These are phyloP conservation scores for Quercus parvula DNA, from an alignment of 306 rosid genomes.

Conservation along the genomic window DNA sequence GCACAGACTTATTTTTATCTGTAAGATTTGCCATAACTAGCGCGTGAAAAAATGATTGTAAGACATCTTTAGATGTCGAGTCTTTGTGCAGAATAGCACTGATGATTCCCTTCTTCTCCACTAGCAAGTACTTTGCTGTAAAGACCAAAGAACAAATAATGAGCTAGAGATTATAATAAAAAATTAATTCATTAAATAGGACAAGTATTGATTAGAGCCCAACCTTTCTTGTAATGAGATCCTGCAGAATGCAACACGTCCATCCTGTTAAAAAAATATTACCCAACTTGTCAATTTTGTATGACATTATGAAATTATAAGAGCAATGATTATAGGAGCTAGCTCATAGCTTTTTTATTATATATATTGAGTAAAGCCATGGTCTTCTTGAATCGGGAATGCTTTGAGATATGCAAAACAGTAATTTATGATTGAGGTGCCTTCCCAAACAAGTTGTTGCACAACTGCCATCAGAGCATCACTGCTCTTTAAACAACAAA, in stretches of 20 bases:
- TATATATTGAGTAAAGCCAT: constrained; percentile 10
- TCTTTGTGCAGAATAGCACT: constrained; percentile 69
- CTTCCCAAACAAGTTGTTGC: background rate
- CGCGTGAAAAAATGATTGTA: constrained; percentile 78
- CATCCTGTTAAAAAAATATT: constrained; percentile 31
- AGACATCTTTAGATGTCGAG: constrained; percentile 58
- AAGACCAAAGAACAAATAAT: constrained; percentile 16
- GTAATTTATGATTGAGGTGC: constrained; percentile 10
- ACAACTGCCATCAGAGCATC: constrained; percentile 1
- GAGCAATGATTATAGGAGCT: constrained; percentile 5
- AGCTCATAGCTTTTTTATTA: constrained; percentile 3
- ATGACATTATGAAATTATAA: background rate
- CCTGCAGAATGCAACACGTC: constrained; percentile 65
- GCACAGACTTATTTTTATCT: constrained; percentile 45
- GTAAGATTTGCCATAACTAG: constrained; percentile 44
- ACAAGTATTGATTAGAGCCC: constrained; percentile 4
- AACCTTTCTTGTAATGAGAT: constrained; percentile 65
- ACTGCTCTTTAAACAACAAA: background rate
- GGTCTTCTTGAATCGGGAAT: background rate
- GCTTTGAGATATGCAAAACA: background rate
- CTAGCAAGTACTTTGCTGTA: constrained; percentile 80
- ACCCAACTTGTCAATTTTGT: constrained; percentile 20
- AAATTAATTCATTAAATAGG: constrained; percentile 9
- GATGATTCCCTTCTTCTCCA: constrained; percentile 63
- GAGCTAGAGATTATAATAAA: constrained; percentile 8